Conservation (phyloP, 176 grass and related monocot genomes). For the Aegilops umbellulata region DNA sequence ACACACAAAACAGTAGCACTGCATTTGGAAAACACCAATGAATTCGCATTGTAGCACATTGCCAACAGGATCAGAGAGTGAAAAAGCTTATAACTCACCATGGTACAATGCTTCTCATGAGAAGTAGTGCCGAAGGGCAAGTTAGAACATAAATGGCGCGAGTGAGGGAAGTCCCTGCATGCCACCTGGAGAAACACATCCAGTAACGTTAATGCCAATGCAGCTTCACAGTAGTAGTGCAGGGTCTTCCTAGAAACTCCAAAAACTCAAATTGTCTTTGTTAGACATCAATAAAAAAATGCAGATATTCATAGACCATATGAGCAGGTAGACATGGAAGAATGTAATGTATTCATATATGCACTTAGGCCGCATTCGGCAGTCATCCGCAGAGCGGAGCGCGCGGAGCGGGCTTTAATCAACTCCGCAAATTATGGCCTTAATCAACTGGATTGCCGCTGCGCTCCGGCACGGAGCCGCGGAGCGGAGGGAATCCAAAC, state of each 20-base stretch:
- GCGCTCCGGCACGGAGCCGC: too few species aligned
- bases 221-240: too few species aligned
- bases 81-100: slow-evolving; percentile 45
- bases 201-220: background rate
- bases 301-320: background rate
- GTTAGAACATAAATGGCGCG: slow-evolving; percentile 76
- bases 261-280: too few species aligned
- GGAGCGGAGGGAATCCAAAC: too few species aligned
- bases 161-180: slow-evolving; percentile 85
- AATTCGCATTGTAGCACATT: background rate
- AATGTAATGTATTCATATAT: background rate
- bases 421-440: too few species aligned
- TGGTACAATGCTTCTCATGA: slow-evolving; percentile 63
- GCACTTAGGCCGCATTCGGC: background rate
- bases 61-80: background rate
- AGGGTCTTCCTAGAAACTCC: too few species aligned
- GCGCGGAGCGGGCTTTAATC: too few species aligned
- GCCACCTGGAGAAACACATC: slow-evolving; percentile 57
- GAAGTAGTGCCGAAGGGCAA: slow-evolving; percentile 66
- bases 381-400: too few species aligned
- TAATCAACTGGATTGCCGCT: too few species aligned
- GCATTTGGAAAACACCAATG: slow-evolving; percentile 43
- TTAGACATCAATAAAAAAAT: slow-evolving; percentile 7
- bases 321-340: background rate
- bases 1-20: slow-evolving; percentile 97